A percentile compares a stretch with the other conserved stretches of the same genome.
These are phyloP conservation scores for Ploettnerulaceae sp. DNA, from an alignment of 2,329 filamentous ascomycete species.

Conservation along the genomic window DNA sequence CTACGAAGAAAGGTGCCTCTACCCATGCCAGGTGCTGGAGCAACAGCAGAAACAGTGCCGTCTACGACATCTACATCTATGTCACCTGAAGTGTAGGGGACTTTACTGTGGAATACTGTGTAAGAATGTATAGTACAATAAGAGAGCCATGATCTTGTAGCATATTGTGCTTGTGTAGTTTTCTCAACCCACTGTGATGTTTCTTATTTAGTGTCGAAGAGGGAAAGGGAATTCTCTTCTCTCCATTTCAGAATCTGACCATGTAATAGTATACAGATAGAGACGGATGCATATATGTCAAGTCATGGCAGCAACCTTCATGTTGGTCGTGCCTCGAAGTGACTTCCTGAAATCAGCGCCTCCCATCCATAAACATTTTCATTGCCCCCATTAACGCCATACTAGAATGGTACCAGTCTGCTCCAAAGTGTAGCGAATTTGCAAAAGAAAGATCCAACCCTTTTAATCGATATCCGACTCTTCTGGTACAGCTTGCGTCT, in stretches of 20 bases:
- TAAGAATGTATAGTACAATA: slow-evolving; percentile 11
- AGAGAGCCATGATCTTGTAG: too few species aligned
- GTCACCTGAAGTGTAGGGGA: slow-evolving; percentile 26
- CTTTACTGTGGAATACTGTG: neutral
- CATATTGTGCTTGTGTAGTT: too few species aligned
- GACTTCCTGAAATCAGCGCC: neutral
- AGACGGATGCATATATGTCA: too few species aligned
- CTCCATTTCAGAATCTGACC: too few species aligned
- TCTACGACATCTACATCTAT: slow-evolving; percentile 25
- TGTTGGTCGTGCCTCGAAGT: neutral
- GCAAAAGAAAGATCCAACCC: neutral
- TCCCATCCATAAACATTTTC: neutral
- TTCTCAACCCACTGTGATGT: too few species aligned
- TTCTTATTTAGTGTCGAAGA: too few species aligned
- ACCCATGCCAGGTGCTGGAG: slow-evolving; percentile 6
- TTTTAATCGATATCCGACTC: slow-evolving; percentile 14
- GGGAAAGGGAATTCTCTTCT: too few species aligned
- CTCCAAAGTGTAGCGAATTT: too few species aligned
- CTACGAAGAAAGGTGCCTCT: slow-evolving; percentile 53
- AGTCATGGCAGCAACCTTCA: too few species aligned
- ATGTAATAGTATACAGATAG: too few species aligned
- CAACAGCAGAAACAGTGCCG: slow-evolving; percentile 6
- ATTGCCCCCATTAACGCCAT: slow-evolving; percentile 1
- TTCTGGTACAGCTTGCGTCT: slow-evolving; percentile 26
- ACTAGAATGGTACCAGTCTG: neutral